Percentiles rank a stretch among this genome's conserved stretches.
These are phyloP conservation scores for Curvularia sp. DNA, from an alignment of 2,329 filamentous ascomycete genomes.

Conservation along the genomic window DNA sequence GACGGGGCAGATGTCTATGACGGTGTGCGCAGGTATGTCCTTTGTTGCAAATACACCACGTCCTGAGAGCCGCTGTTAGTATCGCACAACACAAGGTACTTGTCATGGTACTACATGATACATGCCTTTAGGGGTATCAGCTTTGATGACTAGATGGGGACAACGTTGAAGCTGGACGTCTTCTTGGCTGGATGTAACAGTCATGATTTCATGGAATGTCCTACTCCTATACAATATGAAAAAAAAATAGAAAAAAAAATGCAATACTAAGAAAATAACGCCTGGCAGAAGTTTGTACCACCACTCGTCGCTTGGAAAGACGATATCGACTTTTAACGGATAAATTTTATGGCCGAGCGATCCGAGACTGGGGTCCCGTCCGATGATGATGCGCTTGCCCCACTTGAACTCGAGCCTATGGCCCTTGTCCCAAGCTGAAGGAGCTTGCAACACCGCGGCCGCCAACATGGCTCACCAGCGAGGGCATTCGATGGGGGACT, in stretches of 20 bases:
- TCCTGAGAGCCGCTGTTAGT: conserved; percentile 48
- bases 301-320: neutral
- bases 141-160: conserved; percentile 52
- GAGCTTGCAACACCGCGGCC: conserved; percentile 12
- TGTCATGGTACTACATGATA: conserved; percentile 1
- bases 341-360: conserved; percentile 14
- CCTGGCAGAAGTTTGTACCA: neutral
- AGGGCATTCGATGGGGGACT: conserved; percentile 48
- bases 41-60: conserved; percentile 60
- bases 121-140: conserved; percentile 61
- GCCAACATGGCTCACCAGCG: conserved; percentile 50
- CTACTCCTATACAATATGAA: neutral
- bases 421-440: conserved; percentile 14
- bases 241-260: too few relatives aligned
- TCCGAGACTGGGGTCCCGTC: conserved; percentile 6
- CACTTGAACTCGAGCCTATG: conserved; percentile 21
- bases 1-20: conserved; percentile 62
- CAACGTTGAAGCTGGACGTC: conserved; percentile 51
- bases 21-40: conserved; percentile 56
- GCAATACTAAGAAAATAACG: too few relatives aligned
- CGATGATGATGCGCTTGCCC: conserved; percentile 13
- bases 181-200: neutral
- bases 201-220: conserved; percentile 3
- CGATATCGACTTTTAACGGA: conserved; percentile 2
- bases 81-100: neutral